phyloP scores from a whole-genome alignment of 75 land plant species.

The Isoetes taiwanensis region DNA sequence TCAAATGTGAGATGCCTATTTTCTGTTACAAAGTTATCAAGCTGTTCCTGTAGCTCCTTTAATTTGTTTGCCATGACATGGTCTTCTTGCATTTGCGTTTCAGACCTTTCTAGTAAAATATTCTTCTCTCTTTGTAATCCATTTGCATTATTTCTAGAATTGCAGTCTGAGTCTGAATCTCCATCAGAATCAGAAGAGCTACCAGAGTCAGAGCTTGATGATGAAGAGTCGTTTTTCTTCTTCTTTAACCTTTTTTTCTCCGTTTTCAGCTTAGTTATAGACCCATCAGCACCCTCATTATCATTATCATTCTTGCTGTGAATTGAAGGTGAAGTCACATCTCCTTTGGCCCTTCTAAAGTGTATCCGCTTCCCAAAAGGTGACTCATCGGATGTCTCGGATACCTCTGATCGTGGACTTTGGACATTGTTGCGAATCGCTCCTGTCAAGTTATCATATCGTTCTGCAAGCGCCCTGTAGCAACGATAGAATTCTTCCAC shows the following conservation, averaged over 20 bases:
- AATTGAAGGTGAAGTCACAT: not conserved
- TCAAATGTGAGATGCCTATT: not conserved
- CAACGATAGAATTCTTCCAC: constrained; percentile 61
- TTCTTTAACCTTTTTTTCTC: not conserved
- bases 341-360: not conserved
- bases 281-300: not conserved
- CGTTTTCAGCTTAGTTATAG: not conserved
- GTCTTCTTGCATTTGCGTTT: not conserved
- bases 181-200: not conserved
- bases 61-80: not conserved
- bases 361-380: not conserved
- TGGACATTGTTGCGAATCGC: constrained; percentile 26
- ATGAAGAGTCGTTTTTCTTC: not conserved
- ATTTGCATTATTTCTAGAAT: not conserved
- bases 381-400: not conserved
- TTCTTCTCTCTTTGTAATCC: not conserved
- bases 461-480: constrained; percentile 65
- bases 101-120: not conserved
- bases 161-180: not conserved
- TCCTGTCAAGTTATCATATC: constrained; percentile 61
- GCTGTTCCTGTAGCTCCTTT: not conserved
- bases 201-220: not conserved
- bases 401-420: too few relatives aligned
- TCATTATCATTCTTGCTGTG: constrained; percentile 22
- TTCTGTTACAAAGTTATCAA: not conserved